These are phyloP conservation scores for Pezicula radicicola DNA, from an alignment of 2,329 filamentous ascomycete species.

Conservation along the genomic window DNA sequence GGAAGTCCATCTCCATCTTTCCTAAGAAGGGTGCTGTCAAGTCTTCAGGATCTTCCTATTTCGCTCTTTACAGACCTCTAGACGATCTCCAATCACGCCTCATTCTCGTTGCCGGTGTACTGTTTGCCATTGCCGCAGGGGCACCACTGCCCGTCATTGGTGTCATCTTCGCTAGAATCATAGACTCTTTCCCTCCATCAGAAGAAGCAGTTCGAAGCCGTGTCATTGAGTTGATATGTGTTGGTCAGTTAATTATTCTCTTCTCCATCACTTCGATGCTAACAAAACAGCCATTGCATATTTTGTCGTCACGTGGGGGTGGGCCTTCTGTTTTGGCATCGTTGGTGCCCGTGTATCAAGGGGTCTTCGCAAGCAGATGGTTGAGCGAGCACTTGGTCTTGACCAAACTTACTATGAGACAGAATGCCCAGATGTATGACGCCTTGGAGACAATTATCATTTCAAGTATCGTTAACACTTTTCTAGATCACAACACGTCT, in stretches of 20 bases:
- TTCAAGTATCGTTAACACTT: slow-evolving; percentile 37
- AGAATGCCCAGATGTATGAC: slow-evolving; percentile 44
- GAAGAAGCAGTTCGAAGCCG: slow-evolving; percentile 37
- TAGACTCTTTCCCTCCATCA: slow-evolving; percentile 52
- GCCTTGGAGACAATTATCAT: neutral
- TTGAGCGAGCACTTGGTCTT: slow-evolving; percentile 45
- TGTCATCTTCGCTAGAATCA: slow-evolving; percentile 61
- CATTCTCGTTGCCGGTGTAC: slow-evolving; percentile 34
- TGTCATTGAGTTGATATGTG: slow-evolving; percentile 35
- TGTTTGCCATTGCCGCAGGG: slow-evolving; percentile 53
- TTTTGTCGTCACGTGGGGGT: slow-evolving; percentile 46
- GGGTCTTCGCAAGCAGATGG: slow-evolving; percentile 40
- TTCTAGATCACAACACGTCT: slow-evolving; percentile 52
- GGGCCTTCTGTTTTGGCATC: slow-evolving; percentile 46
- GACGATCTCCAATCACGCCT: slow-evolving; percentile 33
- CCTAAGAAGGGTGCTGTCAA: slow-evolving; percentile 37
- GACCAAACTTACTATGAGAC: slow-evolving; percentile 50
- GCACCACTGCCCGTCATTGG: slow-evolving; percentile 62
- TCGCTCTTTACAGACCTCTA: slow-evolving; percentile 42
- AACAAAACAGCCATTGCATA: slow-evolving; percentile 35
- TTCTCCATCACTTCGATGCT: slow-evolving; percentile 4
- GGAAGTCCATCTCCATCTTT: slow-evolving; percentile 8
- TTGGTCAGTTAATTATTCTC: slow-evolving; percentile 12
- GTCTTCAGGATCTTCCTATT: slow-evolving; percentile 42
- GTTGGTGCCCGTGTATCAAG: slow-evolving; percentile 46